phyloP scores from a whole-genome alignment of 179 eudicot species.

The Heliamphora pulchella region DNA sequence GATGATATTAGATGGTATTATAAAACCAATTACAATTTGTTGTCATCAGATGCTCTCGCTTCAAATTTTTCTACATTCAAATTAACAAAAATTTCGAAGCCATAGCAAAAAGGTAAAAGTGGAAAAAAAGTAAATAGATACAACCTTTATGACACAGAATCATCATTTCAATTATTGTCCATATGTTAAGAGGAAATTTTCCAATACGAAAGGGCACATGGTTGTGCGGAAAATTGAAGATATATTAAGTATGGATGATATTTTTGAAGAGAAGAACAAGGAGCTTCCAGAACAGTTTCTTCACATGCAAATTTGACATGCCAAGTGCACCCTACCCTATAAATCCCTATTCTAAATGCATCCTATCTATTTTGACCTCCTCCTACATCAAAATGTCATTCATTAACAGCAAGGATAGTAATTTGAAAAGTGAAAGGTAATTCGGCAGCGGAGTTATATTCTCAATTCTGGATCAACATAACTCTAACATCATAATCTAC shows the following conservation, averaged over 20 bases:
- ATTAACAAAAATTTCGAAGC: neutral
- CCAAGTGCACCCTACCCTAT: neutral
- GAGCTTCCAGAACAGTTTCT: neutral
- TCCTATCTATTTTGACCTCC: neutral
- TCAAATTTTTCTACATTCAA: neutral
- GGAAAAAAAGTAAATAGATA: too few species aligned
- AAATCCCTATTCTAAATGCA: neutral
- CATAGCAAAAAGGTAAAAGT: too few species aligned
- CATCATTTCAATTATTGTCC: neutral
- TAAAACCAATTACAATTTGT: neutral
- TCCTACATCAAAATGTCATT: too few species aligned
- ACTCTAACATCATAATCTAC: conserved; percentile 1
- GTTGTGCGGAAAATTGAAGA: neutral
- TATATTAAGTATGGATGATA: too few species aligned
- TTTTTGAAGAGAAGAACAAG: neutral
- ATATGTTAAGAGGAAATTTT: neutral
- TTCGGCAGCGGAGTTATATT: neutral
- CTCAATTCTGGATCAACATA: neutral
- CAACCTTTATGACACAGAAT: neutral
- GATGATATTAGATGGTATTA: neutral
- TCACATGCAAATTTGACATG: neutral
- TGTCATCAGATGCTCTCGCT: neutral
- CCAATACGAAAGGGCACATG: neutral
- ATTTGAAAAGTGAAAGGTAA: too few species aligned
- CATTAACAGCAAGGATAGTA: neutral